Conservation (phyloP, 306 rosid species). For the Trichosanthes cucumerina region DNA sequence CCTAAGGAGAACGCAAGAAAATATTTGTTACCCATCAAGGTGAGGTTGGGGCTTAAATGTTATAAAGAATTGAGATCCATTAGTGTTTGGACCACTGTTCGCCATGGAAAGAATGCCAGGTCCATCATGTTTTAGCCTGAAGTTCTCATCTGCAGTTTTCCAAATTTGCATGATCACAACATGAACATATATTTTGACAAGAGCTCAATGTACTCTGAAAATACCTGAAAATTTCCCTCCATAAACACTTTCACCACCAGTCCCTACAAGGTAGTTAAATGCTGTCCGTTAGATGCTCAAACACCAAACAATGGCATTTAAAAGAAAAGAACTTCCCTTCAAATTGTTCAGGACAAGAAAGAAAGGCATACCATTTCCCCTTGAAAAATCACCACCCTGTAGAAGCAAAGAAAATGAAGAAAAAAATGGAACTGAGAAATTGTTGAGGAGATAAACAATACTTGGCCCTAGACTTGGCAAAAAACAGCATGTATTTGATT, state of each 20-base stretch:
- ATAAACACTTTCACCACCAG: conserved; percentile 95
- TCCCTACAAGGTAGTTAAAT: conserved; percentile 60
- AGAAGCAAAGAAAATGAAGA: conserved; percentile 12
- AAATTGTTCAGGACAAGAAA: conserved; percentile 10
- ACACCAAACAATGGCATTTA: conserved; percentile 16
- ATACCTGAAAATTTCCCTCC: conserved; percentile 95
- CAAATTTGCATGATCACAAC: neutral
- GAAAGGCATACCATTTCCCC: conserved; percentile 71
- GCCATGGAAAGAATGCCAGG: conserved; percentile 96
- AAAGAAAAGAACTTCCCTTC: conserved; percentile 12
- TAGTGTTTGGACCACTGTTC: conserved; percentile 86
- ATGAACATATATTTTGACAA: conserved; percentile 12
- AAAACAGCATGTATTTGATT: neutral
- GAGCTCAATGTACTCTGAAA: conserved; percentile 9
- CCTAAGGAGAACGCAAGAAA: conserved; percentile 11
- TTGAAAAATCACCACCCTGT: conserved; percentile 97
- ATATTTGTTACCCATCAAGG: conserved; percentile 67
- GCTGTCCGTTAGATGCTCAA: conserved; percentile 26
- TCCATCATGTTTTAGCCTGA: conserved; percentile 66
- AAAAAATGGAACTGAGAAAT: conserved; percentile 7
- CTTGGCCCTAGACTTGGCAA: neutral
- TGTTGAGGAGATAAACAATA: neutral
- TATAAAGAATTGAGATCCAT: conserved; percentile 95
- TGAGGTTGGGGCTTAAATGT: conserved; percentile 78
- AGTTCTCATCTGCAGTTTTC: conserved; percentile 70